Evolutionary conservation across 257 asterid species (phyloP), one percentile per base, ranked within the genome.

Genomic region (Salvia hispanica): DNA sequence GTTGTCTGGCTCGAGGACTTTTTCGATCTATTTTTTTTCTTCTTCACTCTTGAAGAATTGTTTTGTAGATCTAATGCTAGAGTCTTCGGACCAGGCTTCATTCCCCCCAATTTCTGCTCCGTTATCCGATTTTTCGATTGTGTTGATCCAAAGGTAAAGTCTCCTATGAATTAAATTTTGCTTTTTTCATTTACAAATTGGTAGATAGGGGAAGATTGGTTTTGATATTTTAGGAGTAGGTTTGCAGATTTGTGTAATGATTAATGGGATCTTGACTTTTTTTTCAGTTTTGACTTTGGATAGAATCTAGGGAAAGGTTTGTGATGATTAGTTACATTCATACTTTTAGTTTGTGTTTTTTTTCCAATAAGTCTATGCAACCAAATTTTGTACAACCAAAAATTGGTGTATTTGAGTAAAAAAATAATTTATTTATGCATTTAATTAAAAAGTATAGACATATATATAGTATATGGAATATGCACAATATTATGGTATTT

Each of bases 1-100:
- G 86, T 82, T 82, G 86, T 82, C 80, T 79, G 87, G 87, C 82
- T 74, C 87, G 87, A 79, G 81, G 82, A 82, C 72, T 69, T 58
- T 72, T 11, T 18, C 57, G 6, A 58, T 62, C 2, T 50, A 69
- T 50, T 45, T 8, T 14, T 0, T 9, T 25, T 6, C 48, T 40
- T 42, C 52, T 28, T 60, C 18, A 7, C 15, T 52, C 39, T 42
- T 43, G 40, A 58, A 54, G 51, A n/a, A 13, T 34, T 14, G 13
- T 31, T 57, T 16, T 16, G 6, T 42, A 42, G 66, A 61, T 61
- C 66, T 43, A 42, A 14, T 60, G 80, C 80, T 65, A 65, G 28
- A 8, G 76, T 82, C 81, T 74, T 82, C 86, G 86, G 86, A 82
- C 86, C 86, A 82, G 83, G 79, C 80, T 78, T 73, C 81, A 74